These are phyloP conservation scores for Eruca vesicaria DNA, from an alignment of 441 rosid species.

Conservation along the genomic window DNA sequence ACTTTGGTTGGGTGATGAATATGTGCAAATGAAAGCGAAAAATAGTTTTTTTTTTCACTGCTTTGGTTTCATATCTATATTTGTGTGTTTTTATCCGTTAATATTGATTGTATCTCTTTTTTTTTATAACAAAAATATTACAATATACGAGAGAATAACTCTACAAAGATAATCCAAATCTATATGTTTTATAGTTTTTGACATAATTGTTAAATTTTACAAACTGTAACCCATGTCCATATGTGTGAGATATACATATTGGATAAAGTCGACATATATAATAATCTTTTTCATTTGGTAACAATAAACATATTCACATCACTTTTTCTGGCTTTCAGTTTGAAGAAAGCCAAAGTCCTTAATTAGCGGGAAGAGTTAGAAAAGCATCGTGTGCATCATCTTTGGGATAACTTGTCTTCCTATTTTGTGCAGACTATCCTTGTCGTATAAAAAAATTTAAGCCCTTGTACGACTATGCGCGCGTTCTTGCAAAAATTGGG, in stretches of 20 bases:
- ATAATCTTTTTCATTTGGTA: neutral
- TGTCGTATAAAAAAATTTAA: too few species aligned
- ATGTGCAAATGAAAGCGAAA: neutral
- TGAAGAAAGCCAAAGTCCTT: neutral
- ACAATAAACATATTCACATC: neutral
- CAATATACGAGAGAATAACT: neutral
- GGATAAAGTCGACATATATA: neutral
- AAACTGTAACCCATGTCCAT: neutral
- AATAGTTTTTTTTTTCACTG: neutral
- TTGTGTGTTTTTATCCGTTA: neutral
- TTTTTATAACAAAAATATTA: too few species aligned
- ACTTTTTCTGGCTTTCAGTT: neutral
- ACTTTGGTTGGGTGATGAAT: neutral
- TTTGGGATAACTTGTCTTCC: neutral
- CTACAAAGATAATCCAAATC: neutral
- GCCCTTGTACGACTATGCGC: too few species aligned
- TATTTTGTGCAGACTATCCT: too few species aligned
- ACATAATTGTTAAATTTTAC: neutral
- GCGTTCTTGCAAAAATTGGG: too few species aligned
- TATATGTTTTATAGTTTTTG: neutral
- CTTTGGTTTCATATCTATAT: neutral
- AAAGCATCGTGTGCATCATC: neutral
- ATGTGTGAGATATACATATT: neutral
- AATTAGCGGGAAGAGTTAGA: neutral
- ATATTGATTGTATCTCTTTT: neutral